phyloP scores from a whole-genome alignment of 768 basidiomycete genomes.

The Trametes cubensis region DNA sequence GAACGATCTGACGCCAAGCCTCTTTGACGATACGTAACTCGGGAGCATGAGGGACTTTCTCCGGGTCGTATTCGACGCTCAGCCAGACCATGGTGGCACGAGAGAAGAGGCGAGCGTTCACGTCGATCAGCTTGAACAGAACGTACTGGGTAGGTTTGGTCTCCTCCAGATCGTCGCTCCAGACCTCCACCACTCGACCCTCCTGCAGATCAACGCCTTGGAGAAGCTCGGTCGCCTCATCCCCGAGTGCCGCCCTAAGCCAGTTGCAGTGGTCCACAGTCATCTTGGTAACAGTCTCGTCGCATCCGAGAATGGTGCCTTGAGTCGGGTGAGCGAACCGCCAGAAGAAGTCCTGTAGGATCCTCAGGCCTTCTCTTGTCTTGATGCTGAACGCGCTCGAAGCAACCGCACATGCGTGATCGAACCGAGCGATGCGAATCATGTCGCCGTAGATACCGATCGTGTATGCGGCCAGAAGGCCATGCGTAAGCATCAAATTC shows the following conservation, averaged over 20 bases:
- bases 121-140: slow-evolving; percentile 3
- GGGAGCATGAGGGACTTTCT: neutral
- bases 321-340: slow-evolving; percentile 9
- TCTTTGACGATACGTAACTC: slow-evolving; percentile 16
- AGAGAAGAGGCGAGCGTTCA: slow-evolving; percentile 19
- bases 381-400: slow-evolving; percentile 5
- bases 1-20: slow-evolving; percentile 15
- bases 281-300: slow-evolving; percentile 5
- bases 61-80: slow-evolving; percentile 5
- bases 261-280: neutral
- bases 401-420: slow-evolving; percentile 14
- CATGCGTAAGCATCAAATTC: slow-evolving; percentile 13
- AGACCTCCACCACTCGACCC: slow-evolving; percentile 8
- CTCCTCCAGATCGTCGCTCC: neutral
- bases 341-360: slow-evolving; percentile 19
- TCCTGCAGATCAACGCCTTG: neutral
- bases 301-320: slow-evolving; percentile 8
- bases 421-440: slow-evolving; percentile 18
- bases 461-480: slow-evolving; percentile 3
- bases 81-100: slow-evolving; percentile 22
- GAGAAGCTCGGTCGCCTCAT: neutral
- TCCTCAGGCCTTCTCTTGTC: neutral
- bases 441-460: slow-evolving; percentile 14
- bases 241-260: neutral
- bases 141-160: neutral